Base-by-base conservation (phyloP, 2,329 filamentous ascomycete species). In the Amauroascus verrucosus region DNA sequence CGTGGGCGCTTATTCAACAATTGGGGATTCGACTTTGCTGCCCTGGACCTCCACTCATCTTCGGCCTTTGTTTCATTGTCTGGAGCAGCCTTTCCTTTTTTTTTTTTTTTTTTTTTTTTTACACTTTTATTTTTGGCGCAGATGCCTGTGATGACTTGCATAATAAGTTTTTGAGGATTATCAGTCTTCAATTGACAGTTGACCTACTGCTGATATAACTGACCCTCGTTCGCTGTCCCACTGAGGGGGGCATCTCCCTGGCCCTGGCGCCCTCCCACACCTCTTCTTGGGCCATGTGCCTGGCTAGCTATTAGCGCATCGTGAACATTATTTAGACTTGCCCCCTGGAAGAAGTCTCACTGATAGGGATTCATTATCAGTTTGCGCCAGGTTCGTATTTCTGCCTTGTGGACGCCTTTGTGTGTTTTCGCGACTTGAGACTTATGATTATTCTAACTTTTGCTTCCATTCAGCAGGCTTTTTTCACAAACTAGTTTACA, bases 1-100 rank as follows among this genome's bases (percentile, higher is more conserved):
- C 18, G 49, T 30, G 50, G 50, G 50, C 50, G 50, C 41, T 46
- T 52, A 46, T 52, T 38, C 50, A 35, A 33, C 48, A 51, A 44
- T 35, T 44, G 28, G 48, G 48, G 16, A 18, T 24, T 32, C 46
- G 48, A 41, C 35, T 51, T 33, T 14, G 7, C 18, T 22, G 35
- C 48, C 48, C 32, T 40, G 16, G 9, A 37, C 48, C 48, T 50
- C 48, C 48, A 50, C 48, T 43, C 26, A 14, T 32, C 33, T n/a
- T 48, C 48, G 35, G 49, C 38, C 13, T 51, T 51, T 43, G 49
- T 45, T 51, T 51, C 49, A 45, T 45, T 51, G 28, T 38, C 49
- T 45, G 49, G 49, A 45, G 26, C 49, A 38, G 8, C 32, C 14
- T 41, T 20, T 41, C 32, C 11, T 41, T 50, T 11, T 20, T 22